Conservation (phyloP, 306 rosid species). For the Fragaria vesca region DNA sequence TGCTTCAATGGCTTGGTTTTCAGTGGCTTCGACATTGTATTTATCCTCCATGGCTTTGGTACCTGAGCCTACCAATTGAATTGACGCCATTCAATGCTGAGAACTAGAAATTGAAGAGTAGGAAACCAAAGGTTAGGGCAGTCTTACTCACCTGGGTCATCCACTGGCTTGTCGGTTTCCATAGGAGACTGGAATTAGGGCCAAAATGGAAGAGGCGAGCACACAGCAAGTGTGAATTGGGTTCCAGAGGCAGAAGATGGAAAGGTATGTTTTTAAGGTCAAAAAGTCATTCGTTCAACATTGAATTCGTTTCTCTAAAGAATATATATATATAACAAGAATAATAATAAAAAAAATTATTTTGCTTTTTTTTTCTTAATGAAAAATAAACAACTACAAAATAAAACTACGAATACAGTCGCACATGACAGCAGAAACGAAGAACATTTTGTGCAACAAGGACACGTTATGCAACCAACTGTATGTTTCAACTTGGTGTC, state of each 20-base stretch:
- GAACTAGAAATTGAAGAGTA: background rate
- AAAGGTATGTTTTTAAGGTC: too few relatives aligned
- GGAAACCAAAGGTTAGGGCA: background rate
- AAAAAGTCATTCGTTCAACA: too few relatives aligned
- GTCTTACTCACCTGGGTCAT: background rate
- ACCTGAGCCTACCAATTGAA: background rate
- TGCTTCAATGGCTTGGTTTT: constrained; percentile 18
- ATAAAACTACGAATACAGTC: too few relatives aligned
- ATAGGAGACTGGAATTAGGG: background rate
- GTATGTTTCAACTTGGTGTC: too few relatives aligned
- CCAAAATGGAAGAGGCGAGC: background rate
- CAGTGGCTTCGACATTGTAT: constrained; percentile 13
- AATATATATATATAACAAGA: too few relatives aligned
- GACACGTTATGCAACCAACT: too few relatives aligned
- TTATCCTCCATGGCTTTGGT: background rate
- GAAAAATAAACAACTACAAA: too few relatives aligned
- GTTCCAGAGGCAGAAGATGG: background rate
- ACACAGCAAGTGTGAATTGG: background rate
- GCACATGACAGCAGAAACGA: too few relatives aligned
- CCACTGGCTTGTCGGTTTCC: background rate
- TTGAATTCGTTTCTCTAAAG: too few relatives aligned
- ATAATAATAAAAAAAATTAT: too few relatives aligned
- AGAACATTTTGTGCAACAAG: too few relatives aligned
- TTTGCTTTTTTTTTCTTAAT: too few relatives aligned
- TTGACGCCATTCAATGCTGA: background rate